Evolutionary conservation across 805 yeast species (phyloP).

Genomic region (Monosporozyma siamensis): DNA sequence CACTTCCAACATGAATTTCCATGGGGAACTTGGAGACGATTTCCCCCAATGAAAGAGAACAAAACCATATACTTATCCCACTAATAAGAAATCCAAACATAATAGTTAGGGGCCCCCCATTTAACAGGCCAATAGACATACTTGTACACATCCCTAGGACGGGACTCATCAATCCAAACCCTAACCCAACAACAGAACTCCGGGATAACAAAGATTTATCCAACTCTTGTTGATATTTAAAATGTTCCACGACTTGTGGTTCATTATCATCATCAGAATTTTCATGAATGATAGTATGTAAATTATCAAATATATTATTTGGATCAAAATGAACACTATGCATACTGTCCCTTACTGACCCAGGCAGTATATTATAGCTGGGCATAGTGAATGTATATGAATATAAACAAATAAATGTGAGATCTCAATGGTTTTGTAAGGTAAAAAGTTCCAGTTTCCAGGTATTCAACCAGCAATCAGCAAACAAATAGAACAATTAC

Average conservation of each 20-base stretch:
- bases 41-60: constrained; percentile 67
- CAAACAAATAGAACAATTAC: no score
- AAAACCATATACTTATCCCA: constrained; percentile 51
- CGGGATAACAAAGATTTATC: constrained; percentile 55
- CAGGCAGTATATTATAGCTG: constrained; percentile 18
- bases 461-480: no score
- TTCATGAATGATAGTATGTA: constrained; percentile 28
- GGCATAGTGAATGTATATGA: constrained; percentile 15
- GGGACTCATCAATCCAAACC: constrained; percentile 75
- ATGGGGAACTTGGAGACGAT: constrained; percentile 70
- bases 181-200: constrained; percentile 64
- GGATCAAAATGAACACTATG: constrained; percentile 12
- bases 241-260: constrained; percentile 55
- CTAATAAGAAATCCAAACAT: constrained; percentile 67
- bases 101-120: constrained; percentile 72
- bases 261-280: constrained; percentile 38
- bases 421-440: no score
- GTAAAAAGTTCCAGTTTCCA: no score
- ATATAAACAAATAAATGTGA: no score
- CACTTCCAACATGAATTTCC: constrained; percentile 70
- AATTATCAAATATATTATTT: constrained; percentile 22
- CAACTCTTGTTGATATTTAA: constrained; percentile 64
- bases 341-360: constrained; percentile 18
- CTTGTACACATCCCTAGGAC: constrained; percentile 72
- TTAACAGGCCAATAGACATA: constrained; percentile 57